phyloP scores from a whole-genome alignment of 176 grass and related monocot genomes.

The Calamus simplicifolius region DNA sequence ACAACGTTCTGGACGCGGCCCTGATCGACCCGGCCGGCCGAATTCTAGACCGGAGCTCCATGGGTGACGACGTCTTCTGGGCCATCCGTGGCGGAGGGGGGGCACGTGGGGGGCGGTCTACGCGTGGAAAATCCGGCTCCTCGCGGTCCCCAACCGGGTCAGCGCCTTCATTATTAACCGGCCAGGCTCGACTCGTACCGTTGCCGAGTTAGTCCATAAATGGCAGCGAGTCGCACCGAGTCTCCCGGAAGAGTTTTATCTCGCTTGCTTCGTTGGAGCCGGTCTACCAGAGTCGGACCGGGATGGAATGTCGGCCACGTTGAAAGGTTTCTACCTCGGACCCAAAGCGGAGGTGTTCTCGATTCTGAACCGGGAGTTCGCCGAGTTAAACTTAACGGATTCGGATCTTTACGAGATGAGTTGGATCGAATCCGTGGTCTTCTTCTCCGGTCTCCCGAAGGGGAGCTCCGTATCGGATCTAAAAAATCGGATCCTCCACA shows the following conservation, averaged over 20 bases:
- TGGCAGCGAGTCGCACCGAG: conserved; percentile 65
- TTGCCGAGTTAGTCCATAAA: conserved; percentile 31
- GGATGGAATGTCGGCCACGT: conserved; percentile 5
- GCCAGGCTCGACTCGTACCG: conserved; percentile 4
- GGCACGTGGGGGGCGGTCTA: conserved; percentile 65
- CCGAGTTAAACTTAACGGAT: conserved; percentile 25
- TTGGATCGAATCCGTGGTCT: conserved; percentile 62
- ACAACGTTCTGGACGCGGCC: conserved; percentile 60
- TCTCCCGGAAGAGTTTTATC: conserved; percentile 69
- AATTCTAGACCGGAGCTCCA: conserved; percentile 29
- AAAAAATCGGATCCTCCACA: conserved; percentile 27
- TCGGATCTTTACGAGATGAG: conserved; percentile 35
- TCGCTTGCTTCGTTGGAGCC: conserved; percentile 20
- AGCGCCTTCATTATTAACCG: conserved; percentile 48
- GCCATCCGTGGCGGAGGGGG: conserved; percentile 78
- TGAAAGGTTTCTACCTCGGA: conserved; percentile 69
- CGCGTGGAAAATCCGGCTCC: conserved; percentile 44
- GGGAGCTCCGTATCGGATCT: conserved; percentile 45
- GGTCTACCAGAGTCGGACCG: no score
- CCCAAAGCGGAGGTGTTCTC: conserved; percentile 9
- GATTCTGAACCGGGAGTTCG: conserved; percentile 30
- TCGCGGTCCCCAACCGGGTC: conserved; percentile 38
- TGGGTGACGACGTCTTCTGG: conserved; percentile 82
- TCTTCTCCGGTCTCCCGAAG: conserved; percentile 29
- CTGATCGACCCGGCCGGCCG: conserved; percentile 33